Conservation (phyloP, 2,329 filamentous ascomycete genomes). For the Phyllosticta ampelicida region DNA sequence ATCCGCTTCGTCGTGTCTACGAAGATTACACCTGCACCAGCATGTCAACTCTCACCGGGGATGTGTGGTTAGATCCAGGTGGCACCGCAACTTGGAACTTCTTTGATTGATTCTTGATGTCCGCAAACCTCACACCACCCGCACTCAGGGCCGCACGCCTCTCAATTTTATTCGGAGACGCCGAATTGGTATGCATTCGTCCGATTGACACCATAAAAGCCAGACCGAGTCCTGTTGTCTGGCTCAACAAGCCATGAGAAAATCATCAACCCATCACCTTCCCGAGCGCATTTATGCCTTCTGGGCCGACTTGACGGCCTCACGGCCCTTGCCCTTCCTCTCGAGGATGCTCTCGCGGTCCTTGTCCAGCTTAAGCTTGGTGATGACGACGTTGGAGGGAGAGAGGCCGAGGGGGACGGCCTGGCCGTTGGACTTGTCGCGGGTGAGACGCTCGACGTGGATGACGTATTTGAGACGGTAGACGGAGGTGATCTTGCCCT, state of each 20-base stretch:
- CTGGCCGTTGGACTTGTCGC: slow-evolving; percentile 97
- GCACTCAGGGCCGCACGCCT: slow-evolving; percentile 25
- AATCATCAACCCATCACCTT: slow-evolving; percentile 27
- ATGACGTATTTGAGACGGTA: slow-evolving; percentile 76
- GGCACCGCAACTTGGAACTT: slow-evolving; percentile 6
- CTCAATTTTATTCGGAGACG: slow-evolving; percentile 15
- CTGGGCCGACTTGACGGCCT: slow-evolving; percentile 55
- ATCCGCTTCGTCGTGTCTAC: background rate
- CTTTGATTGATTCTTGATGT: slow-evolving; percentile 18
- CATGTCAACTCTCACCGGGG: background rate
- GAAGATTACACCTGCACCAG: background rate
- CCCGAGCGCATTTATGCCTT: slow-evolving; percentile 35
- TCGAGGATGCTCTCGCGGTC: slow-evolving; percentile 82
- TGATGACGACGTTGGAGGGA: slow-evolving; percentile 95
- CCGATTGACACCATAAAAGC: slow-evolving; percentile 24
- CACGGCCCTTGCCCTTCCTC: slow-evolving; percentile 71
- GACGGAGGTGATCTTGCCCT: slow-evolving; percentile 96
- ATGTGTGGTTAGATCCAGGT: background rate
- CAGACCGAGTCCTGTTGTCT: slow-evolving; percentile 24
- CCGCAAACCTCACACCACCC: slow-evolving; percentile 23
- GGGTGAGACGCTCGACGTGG: slow-evolving; percentile 91
- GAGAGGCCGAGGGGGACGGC: slow-evolving; percentile 88
- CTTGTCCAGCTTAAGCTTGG: slow-evolving; percentile 96
- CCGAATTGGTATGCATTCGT: slow-evolving; percentile 29
- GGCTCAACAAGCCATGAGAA: slow-evolving; percentile 23